These are phyloP conservation scores for Zanthoxylum bungeanum DNA, from an alignment of 345 rosid species.

Conservation along the genomic window DNA sequence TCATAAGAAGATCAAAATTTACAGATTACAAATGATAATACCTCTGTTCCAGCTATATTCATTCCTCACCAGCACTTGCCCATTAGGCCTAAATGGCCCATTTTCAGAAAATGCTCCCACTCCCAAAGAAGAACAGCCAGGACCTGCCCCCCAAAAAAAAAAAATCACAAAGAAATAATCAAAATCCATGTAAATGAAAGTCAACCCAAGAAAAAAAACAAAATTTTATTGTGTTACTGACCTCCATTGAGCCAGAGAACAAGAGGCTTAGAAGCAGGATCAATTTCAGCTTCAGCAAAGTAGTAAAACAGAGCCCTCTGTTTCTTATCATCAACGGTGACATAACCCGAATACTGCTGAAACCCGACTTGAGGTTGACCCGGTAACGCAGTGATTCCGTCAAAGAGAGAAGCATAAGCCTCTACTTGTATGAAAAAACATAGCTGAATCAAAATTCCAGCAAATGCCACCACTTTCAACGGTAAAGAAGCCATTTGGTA, in stretches of 20 bases:
- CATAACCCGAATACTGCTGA: conserved; percentile 85
- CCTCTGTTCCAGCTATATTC: conserved; percentile 95
- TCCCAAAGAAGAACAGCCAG: conserved; percentile 98
- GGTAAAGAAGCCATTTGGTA: conserved; percentile 28
- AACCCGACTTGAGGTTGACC: conserved; percentile 84
- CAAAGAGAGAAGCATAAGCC: conserved; percentile 38
- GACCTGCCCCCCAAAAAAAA: conserved; percentile 62
- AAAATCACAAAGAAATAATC: neutral
- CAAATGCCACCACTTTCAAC: conserved; percentile 37
- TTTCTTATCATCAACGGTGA: conserved; percentile 62
- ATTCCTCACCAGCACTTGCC: conserved; percentile 65
- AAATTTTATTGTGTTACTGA: neutral
- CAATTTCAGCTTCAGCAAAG: conserved; percentile 82
- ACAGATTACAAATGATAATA: neutral
- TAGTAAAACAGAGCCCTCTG: conserved; percentile 90
- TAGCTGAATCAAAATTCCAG: conserved; percentile 31
- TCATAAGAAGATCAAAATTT: neutral
- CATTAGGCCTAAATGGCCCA: conserved; percentile 96
- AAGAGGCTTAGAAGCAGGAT: conserved; percentile 78
- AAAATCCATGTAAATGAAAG: neutral
- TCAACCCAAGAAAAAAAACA: neutral
- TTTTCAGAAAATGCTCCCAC: conserved; percentile 97
- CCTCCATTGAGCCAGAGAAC: conserved; percentile 99
- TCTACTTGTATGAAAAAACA: conserved; percentile 23
- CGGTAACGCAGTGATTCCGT: conserved; percentile 55